Base-by-base conservation (phyloP, 495 filamentous ascomycete genomes). In the Penicillium mononematosum region DNA sequence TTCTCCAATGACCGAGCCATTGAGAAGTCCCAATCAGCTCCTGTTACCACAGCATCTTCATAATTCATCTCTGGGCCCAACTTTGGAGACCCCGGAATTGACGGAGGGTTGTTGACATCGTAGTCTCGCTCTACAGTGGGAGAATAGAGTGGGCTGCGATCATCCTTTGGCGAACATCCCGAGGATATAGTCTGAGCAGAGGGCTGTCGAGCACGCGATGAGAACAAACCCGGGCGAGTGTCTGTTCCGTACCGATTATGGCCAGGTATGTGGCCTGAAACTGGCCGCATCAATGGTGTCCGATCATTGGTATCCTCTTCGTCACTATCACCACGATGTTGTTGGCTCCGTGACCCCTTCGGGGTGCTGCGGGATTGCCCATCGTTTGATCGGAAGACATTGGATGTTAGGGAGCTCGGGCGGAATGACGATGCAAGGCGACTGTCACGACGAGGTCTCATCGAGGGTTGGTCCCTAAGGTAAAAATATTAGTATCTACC, bases 81-180 rank as follows among this genome's bases (percentile, higher is more conserved):
- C 47, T 75, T 74, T 0, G 94, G 94, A 19, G 89, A 88, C 5
- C 83, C 85, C 0, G 94, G 94, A 19, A 96, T 84, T 0, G 94
- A 98, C 1, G 94, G 94, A n/a, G 94, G 94, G 63, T 96, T 96
- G 64, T 98, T 98, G 56, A 98, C 83, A 81, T 96, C 87, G 69
- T 91, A 92, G 32, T 80, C 73, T 39, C 75, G 71, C 59, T 74
- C 62, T 64, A 64, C 50, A 41, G 63, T 53, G 50, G 68, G 59
- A 48, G 74, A 54, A 45, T 60, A 71, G 4, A 66, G 43, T 20
- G 63, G 64, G 47, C 67, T 70, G n/a, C 63, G 58, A 22, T 62
- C 61, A 38, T 55, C 64, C 27, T 66, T 66, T 22, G 69, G 73
- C n/a, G 74, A 75, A 50, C 57, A 68, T 55, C 60, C 65, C 2